Conservation (phyloP, 2,329 filamentous ascomycete species). For the Fusarium mexicanum region DNA sequence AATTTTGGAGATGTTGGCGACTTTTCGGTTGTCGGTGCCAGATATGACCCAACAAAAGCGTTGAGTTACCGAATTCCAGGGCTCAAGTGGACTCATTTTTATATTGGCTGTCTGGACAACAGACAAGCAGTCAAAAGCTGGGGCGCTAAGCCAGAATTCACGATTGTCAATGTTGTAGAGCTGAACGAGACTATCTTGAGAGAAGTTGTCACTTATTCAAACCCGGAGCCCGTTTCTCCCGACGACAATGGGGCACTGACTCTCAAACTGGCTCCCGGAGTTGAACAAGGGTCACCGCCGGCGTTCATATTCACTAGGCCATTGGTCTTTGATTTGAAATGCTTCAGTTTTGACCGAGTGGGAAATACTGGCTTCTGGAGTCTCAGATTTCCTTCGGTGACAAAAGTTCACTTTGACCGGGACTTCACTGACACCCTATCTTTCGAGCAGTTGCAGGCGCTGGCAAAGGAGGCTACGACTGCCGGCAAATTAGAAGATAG, state of each 20-base stretch:
- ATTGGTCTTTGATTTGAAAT: constrained; percentile 81
- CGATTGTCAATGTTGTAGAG: constrained; percentile 71
- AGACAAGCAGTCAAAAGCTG: constrained; percentile 65
- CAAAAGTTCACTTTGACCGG: constrained; percentile 82
- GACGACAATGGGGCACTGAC: constrained; percentile 53
- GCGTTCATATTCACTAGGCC: constrained; percentile 72
- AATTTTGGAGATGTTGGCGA: constrained; percentile 85
- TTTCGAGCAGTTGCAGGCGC: constrained; percentile 74
- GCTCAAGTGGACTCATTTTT: constrained; percentile 81
- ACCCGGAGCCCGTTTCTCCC: constrained; percentile 53
- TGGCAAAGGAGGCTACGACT: constrained; percentile 68
- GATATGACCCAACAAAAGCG: constrained; percentile 73
- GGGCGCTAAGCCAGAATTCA: constrained; percentile 67
- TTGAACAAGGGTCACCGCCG: constrained; percentile 54
- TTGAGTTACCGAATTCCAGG: constrained; percentile 62
- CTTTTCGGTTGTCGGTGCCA: constrained; percentile 80
- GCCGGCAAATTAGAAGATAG: constrained; percentile 62
- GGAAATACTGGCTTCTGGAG: constrained; percentile 76
- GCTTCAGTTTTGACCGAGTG: constrained; percentile 80
- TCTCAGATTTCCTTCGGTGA: constrained; percentile 78
- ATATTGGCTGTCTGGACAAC: constrained; percentile 80
- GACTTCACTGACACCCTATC: constrained; percentile 73
- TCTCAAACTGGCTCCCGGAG: constrained; percentile 58
- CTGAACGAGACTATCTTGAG: constrained; percentile 63
- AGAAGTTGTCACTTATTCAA: constrained; percentile 59